These are phyloP conservation scores for Teunomyces barrocoloradensis DNA, from an alignment of 805 yeast genomes.

Conservation along the genomic window DNA sequence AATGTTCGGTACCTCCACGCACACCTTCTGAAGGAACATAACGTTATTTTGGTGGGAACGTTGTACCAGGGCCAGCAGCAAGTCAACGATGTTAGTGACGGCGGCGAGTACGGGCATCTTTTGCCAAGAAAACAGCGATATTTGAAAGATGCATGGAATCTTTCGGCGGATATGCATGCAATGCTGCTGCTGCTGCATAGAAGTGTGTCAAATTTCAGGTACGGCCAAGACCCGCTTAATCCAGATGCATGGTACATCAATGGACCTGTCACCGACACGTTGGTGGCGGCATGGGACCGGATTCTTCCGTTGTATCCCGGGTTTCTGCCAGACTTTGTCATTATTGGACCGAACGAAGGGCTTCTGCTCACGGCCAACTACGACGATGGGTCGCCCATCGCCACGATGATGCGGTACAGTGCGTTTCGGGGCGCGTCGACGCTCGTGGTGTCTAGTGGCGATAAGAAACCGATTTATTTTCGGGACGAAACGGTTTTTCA, in stretches of 20 bases:
- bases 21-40: conserved; percentile 25
- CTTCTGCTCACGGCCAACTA: conserved; percentile 1
- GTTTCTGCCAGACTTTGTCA: conserved; percentile 30
- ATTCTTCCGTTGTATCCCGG: conserved; percentile 22
- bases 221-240: conserved; percentile 37
- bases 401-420: conserved; percentile 15
- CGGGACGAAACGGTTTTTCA: conserved; percentile 31
- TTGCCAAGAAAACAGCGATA: conserved; percentile 30
- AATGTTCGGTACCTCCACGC: conserved; percentile 28
- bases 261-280: conserved; percentile 21
- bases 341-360: conserved; percentile 36
- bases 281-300: conserved; percentile 24
- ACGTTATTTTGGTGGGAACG: conserved; percentile 32
- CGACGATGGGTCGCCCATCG: conserved; percentile 2
- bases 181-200: not conserved
- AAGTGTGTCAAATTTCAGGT: not conserved
- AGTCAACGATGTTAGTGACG: conserved; percentile 13
- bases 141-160: conserved; percentile 6
- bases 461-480: conserved; percentile 28
- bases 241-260: conserved; percentile 33
- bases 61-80: conserved; percentile 16
- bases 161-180: not conserved
- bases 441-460: conserved; percentile 24
- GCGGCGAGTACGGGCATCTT: conserved; percentile 37
- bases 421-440: conserved; percentile 17